Conservation (phyloP, 2,329 filamentous ascomycete genomes). For the Calonectria pseudoturangicola region DNA sequence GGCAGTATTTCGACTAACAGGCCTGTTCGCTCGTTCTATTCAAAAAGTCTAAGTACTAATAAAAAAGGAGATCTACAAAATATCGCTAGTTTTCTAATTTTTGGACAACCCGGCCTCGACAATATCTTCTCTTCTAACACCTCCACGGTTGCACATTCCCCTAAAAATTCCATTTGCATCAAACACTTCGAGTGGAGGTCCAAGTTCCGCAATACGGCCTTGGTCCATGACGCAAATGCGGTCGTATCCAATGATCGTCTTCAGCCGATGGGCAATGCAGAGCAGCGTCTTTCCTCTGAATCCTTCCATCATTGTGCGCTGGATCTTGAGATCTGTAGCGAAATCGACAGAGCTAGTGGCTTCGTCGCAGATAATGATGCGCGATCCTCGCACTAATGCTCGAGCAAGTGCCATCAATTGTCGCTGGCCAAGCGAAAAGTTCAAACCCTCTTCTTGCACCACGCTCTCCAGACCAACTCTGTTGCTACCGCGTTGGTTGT, state of each 20-base stretch:
- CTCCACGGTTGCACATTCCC: slow-evolving; percentile 23
- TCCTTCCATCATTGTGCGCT: slow-evolving; percentile 87
- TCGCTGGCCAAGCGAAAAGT: slow-evolving; percentile 95
- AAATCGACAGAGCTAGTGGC: slow-evolving; percentile 95
- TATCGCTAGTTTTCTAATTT: neutral
- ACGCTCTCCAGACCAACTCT: slow-evolving; percentile 86
- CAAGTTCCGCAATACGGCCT: slow-evolving; percentile 15
- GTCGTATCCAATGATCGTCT: slow-evolving; percentile 95
- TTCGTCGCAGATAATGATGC: slow-evolving; percentile 98
- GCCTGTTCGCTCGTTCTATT: neutral
- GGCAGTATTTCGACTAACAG: too few species aligned
- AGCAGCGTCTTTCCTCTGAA: slow-evolving; percentile 92
- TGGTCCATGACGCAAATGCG: slow-evolving; percentile 73
- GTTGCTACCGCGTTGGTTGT: slow-evolving; percentile 72
- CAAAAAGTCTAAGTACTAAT: neutral
- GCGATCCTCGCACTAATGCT: slow-evolving; percentile 88
- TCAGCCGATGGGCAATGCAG: slow-evolving; percentile 93
- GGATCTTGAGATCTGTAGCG: slow-evolving; percentile 97
- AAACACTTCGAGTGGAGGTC: slow-evolving; percentile 22
- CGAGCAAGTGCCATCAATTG: slow-evolving; percentile 96
- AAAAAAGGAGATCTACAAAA: neutral
- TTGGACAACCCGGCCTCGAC: slow-evolving; percentile 6
- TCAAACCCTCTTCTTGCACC: slow-evolving; percentile 95
- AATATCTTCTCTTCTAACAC: slow-evolving; percentile 25
- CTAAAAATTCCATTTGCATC: slow-evolving; percentile 17